A percentile compares a stretch with the other conserved stretches of the same genome.
Conservation (phyloP, 148 eudicot species). For the Cornus florida region DNA sequence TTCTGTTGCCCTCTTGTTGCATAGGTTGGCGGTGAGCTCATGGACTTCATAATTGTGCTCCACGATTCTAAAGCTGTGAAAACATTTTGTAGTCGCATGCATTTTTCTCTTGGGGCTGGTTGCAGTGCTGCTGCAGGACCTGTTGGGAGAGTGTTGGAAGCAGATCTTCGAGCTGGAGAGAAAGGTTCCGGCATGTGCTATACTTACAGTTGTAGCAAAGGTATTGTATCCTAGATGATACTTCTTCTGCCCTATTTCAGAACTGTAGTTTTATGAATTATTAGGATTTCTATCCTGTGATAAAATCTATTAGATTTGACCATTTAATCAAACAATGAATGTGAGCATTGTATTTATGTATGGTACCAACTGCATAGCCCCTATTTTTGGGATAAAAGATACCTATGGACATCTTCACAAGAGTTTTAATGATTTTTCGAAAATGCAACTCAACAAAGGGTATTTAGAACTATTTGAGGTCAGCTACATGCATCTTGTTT, state of each 20-base stretch:
- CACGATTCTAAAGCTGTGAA: slow-evolving; percentile 89
- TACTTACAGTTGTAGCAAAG: slow-evolving; percentile 99
- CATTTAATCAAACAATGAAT: background rate
- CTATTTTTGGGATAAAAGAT: background rate
- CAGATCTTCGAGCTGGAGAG: slow-evolving; percentile 97
- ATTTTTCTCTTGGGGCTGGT: slow-evolving; percentile 98
- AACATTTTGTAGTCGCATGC: slow-evolving; percentile 97
- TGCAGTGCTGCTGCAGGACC: slow-evolving; percentile 99
- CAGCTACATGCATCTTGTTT: too few species aligned
- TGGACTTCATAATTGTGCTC: slow-evolving; percentile 96
- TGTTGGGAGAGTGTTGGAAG: slow-evolving; percentile 93
- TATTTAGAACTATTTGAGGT: too few species aligned
- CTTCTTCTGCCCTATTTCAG: background rate
- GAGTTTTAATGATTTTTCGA: background rate
- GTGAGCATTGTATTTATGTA: background rate
- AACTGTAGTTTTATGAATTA: background rate
- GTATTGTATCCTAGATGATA: slow-evolving; percentile 32
- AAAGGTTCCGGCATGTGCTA: slow-evolving; percentile 98
- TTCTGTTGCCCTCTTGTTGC: slow-evolving; percentile 1
- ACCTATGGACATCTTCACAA: too few species aligned
- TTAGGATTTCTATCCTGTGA: background rate
- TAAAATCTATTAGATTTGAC: background rate
- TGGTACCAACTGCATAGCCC: background rate
- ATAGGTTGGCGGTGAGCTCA: slow-evolving; percentile 94
- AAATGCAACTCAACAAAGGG: background rate